These are phyloP conservation scores for Populus ilicifolia DNA, from an alignment of 345 rosid species.

Conservation along the genomic window DNA sequence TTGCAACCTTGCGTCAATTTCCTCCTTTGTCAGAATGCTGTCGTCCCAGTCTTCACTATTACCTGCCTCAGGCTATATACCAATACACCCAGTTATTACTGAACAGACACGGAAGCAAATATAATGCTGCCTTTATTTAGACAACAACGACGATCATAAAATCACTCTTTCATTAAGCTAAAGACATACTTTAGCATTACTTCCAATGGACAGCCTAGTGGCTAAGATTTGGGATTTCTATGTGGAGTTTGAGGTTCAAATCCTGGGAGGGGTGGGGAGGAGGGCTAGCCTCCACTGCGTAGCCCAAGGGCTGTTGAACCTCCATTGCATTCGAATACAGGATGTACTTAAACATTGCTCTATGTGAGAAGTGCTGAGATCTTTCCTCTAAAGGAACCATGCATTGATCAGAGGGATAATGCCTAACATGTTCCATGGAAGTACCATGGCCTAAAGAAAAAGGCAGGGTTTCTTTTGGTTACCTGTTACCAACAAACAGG, in stretches of 20 bases:
- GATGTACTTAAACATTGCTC: neutral
- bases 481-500: neutral
- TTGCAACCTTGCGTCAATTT: slow-evolving; percentile 67
- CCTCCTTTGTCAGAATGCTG: slow-evolving; percentile 72
- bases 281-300: neutral
- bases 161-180: neutral
- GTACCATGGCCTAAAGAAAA: neutral
- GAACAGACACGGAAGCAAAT: neutral
- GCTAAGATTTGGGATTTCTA: neutral
- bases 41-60: slow-evolving; percentile 71
- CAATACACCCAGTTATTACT: slow-evolving; percentile 9
- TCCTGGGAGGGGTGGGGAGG: neutral
- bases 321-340: neutral
- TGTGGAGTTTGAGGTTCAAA: neutral
- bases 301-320: neutral
- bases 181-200: neutral
- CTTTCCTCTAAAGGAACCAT: neutral
- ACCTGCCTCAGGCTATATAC: slow-evolving; percentile 61
- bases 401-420: neutral
- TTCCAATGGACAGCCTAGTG: neutral
- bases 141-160: too few relatives aligned
- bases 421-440: neutral
- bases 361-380: neutral
- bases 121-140: neutral
- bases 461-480: neutral